These are phyloP conservation scores for Trifolium dubium DNA, from an alignment of 306 rosid genomes.

Conservation along the genomic window DNA sequence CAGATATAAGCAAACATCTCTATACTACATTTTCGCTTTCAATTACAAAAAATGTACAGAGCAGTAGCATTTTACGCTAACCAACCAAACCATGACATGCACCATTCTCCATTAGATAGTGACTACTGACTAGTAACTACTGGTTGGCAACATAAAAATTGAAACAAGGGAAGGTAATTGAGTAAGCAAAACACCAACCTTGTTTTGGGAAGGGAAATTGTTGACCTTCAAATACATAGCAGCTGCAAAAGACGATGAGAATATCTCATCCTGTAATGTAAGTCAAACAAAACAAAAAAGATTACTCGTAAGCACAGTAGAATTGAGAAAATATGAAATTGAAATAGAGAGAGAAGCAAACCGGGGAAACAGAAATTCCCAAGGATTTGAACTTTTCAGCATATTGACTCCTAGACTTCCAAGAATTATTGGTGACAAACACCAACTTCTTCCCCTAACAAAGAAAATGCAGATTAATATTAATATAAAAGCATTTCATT, in stretches of 20 bases:
- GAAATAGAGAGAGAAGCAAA: not conserved
- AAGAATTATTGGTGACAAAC: slow-evolving; percentile 87
- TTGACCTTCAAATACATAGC: slow-evolving; percentile 90
- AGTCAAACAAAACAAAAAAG: not conserved
- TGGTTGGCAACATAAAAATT: not conserved
- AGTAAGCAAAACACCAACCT: slow-evolving; percentile 53
- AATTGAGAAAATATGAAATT: not conserved
- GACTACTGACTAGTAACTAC: slow-evolving; percentile 6
- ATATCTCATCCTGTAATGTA: slow-evolving; percentile 71
- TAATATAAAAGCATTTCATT: not conserved
- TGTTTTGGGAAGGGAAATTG: slow-evolving; percentile 68
- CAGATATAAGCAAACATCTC: not conserved
- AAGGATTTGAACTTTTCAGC: slow-evolving; percentile 79
- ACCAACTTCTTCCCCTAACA: slow-evolving; percentile 80
- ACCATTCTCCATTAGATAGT: not conserved
- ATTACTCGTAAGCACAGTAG: not conserved
- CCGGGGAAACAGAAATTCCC: slow-evolving; percentile 69
- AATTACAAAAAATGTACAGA: not conserved
- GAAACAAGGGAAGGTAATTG: not conserved
- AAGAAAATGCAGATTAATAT: not conserved
- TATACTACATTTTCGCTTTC: not conserved
- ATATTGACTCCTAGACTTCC: slow-evolving; percentile 67
- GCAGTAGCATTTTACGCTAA: not conserved
- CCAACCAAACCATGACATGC: slow-evolving; percentile 9
- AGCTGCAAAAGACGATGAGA: slow-evolving; percentile 95